Percentiles rank a stretch among this genome's conserved stretches.
Evolutionary conservation across 192 early-diverging fungal species (phyloP).

Genomic region (Backusella mclennaniae): DNA sequence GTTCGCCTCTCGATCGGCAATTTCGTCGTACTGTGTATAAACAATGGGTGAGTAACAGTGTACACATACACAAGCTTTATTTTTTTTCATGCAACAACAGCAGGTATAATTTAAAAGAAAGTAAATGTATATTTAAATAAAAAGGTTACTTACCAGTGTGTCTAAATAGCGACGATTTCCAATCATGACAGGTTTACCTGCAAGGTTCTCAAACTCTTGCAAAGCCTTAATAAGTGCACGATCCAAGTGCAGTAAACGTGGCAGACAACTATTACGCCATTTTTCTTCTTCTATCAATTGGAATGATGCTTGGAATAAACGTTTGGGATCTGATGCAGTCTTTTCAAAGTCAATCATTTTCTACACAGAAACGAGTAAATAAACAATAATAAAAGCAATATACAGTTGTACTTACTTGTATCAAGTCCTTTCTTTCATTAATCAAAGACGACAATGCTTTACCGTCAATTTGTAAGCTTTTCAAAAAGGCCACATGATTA

Average conservation of each 20-base stretch:
- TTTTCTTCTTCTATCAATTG: conserved; percentile 81
- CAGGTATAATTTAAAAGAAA: not conserved
- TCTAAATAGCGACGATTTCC: conserved; percentile 26
- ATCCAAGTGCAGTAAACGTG: conserved; percentile 69
- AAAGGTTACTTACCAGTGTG: conserved; percentile 22
- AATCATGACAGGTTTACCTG: conserved; percentile 29
- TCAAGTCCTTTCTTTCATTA: conserved; percentile 43
- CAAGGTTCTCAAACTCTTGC: conserved; percentile 46
- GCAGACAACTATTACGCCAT: conserved; percentile 75
- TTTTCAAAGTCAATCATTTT: conserved; percentile 78
- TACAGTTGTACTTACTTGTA: conserved; percentile 37
- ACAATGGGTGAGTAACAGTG: conserved; percentile 3
- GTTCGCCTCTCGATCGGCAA: conserved; percentile 35
- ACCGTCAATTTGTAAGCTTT: conserved; percentile 19
- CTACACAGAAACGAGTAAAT: conserved; percentile 21
- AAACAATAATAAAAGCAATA: not conserved
- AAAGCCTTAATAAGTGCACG: conserved; percentile 50
- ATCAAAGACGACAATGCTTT: conserved; percentile 40
- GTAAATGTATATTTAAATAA: not conserved
- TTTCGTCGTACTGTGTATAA: conserved; percentile 28
- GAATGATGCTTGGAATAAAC: conserved; percentile 74
- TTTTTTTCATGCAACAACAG: conserved; percentile 4
- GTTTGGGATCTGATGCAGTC: conserved; percentile 69
- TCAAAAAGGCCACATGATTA: conserved; percentile 27
- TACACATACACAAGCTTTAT: not conserved